A percentile compares a stretch with the other conserved stretches of the same genome.
These are phyloP conservation scores for Lichtheimia ramosa DNA, from an alignment of 371 early-diverging fungal genomes.

Conservation along the genomic window DNA sequence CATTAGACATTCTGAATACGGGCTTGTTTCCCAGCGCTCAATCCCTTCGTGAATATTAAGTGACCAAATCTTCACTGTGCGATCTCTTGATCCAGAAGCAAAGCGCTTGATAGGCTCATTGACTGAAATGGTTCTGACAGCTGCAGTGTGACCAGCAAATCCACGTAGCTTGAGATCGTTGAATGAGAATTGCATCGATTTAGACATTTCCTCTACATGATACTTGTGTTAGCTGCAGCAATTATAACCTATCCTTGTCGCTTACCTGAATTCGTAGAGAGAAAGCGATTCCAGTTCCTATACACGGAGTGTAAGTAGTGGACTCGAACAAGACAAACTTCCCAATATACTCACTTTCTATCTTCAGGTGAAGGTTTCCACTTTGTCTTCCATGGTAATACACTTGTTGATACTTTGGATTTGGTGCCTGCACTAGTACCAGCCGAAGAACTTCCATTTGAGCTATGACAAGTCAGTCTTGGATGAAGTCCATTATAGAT, in stretches of 20 bases:
- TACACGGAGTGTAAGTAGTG: neutral
- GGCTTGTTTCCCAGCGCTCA: constrained; percentile 55
- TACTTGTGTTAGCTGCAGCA: too few species aligned
- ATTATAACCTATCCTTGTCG: too few species aligned
- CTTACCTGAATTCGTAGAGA: constrained; percentile 62
- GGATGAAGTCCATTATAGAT: neutral
- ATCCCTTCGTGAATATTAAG: constrained; percentile 63
- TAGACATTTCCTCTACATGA: constrained; percentile 65
- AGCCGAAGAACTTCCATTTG: too few species aligned
- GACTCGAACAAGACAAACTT: neutral
- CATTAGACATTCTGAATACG: constrained; percentile 57
- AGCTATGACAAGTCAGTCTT: neutral
- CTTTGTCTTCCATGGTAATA: constrained; percentile 50
- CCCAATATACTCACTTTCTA: constrained; percentile 30
- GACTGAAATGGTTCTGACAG: constrained; percentile 51
- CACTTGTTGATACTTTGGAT: constrained; percentile 42
- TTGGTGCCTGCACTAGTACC: constrained; percentile 6
- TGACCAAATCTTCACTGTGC: constrained; percentile 74
- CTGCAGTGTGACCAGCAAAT: constrained; percentile 59
- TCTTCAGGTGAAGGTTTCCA: constrained; percentile 58
- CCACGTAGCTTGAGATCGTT: constrained; percentile 65
- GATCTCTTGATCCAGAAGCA: constrained; percentile 66
- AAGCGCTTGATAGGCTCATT: constrained; percentile 61
- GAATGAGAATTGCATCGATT: constrained; percentile 69
- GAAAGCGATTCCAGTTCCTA: constrained; percentile 68